These are phyloP conservation scores for Penicillium odoratum DNA, from an alignment of 495 filamentous ascomycete species.

Conservation along the genomic window DNA sequence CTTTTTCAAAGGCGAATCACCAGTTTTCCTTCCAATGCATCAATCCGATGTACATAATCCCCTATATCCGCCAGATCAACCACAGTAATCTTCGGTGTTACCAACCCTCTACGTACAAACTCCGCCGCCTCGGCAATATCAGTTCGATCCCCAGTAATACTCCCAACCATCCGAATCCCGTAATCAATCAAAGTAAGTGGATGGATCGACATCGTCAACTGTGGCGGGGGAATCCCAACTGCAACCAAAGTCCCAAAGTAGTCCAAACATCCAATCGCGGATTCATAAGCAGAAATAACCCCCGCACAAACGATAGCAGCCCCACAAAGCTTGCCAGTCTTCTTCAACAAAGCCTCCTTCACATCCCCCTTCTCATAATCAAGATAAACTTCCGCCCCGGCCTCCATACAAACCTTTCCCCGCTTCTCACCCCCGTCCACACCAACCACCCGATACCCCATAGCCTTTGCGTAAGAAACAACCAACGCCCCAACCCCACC, in stretches of 20 bases:
- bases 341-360: background rate
- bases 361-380: constrained; percentile 1
- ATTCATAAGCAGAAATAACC: background rate
- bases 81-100: background rate
- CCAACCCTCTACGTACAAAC: constrained; percentile 1
- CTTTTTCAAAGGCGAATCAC: background rate
- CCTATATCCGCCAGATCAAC: background rate
- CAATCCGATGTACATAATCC: background rate
- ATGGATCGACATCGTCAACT: background rate
- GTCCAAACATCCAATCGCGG: background rate
- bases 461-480: constrained; percentile 83
- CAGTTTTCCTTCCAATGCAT: background rate
- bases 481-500: constrained; percentile 84
- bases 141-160: background rate
- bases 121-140: constrained; percentile 6
- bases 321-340: background rate
- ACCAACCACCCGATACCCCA: constrained; percentile 76
- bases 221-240: background rate
- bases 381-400: constrained; percentile 51
- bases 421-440: constrained; percentile 87
- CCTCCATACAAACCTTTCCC: constrained; percentile 65
- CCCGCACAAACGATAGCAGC: constrained; percentile 4
- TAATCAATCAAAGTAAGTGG: constrained; percentile 4
- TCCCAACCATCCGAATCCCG: background rate
- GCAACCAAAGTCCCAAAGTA: constrained; percentile 1